Percentiles rank a stretch among this genome's conserved stretches.
phyloP scores from a whole-genome alignment of 257 asterid genomes.

The Salvia hispanica region DNA sequence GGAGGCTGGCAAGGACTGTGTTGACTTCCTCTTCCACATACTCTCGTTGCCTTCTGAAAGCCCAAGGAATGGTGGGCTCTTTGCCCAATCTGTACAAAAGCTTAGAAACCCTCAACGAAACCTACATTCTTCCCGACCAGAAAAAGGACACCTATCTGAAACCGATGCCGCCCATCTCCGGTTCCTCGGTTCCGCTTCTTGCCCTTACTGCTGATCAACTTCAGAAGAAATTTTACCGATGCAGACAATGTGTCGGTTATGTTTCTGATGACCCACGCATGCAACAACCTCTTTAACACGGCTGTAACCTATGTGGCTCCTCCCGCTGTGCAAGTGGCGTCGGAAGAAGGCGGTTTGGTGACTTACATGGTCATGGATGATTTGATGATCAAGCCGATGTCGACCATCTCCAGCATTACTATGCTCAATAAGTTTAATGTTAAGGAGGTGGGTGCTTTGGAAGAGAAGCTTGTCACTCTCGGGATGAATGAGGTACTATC shows the following conservation, averaged over 20 bases:
- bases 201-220: not conserved
- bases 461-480: slow-evolving; percentile 7
- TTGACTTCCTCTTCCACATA: slow-evolving; percentile 42
- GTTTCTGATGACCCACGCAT: not conserved
- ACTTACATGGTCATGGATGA: slow-evolving; percentile 43
- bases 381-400: slow-evolving; percentile 34
- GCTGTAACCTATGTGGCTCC: slow-evolving; percentile 30
- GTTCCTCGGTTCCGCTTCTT: slow-evolving; percentile 20
- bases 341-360: slow-evolving; percentile 33
- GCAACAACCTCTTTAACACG: no score
- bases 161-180: not conserved
- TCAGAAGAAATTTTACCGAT: not conserved
- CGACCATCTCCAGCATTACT: slow-evolving; percentile 31
- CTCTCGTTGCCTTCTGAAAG: slow-evolving; percentile 15
- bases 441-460: slow-evolving; percentile 32
- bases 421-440: slow-evolving; percentile 30
- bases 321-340: not conserved
- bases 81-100: slow-evolving; percentile 8
- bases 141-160: slow-evolving; percentile 31
- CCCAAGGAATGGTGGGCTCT: not conserved
- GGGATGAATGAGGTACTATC: slow-evolving; percentile 8
- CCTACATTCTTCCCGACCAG: slow-evolving; percentile 25
- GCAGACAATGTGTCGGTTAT: not conserved
- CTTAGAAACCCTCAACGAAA: not conserved
- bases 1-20: slow-evolving; percentile 11